These are phyloP conservation scores for Aspergillus glaucus DNA, from an alignment of 2,329 filamentous ascomycete species.

Conservation along the genomic window DNA sequence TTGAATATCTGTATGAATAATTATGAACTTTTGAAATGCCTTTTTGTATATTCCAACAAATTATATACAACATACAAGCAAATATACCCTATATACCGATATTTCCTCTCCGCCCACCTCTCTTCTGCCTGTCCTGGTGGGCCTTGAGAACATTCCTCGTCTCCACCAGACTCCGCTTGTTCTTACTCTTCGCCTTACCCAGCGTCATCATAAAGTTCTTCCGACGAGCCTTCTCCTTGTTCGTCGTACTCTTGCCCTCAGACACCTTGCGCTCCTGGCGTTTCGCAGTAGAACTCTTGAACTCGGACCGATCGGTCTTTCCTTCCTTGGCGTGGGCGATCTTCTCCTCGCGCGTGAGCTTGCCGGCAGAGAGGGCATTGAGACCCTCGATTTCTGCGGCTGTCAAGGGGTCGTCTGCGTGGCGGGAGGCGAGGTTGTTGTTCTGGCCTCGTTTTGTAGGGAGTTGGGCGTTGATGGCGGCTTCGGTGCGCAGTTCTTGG, in stretches of 20 bases:
- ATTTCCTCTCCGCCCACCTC: constrained; percentile 76
- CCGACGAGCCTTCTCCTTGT: constrained; percentile 90
- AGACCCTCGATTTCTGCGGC: constrained; percentile 88
- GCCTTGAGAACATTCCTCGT: constrained; percentile 72
- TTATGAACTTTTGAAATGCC: no score
- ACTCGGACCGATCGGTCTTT: constrained; percentile 68
- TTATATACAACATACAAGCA: no score
- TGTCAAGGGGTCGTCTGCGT: constrained; percentile 82
- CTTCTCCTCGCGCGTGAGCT: constrained; percentile 83
- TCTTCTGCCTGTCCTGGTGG: constrained; percentile 76
- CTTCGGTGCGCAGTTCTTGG: constrained; percentile 71
- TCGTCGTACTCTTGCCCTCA: constrained; percentile 92
- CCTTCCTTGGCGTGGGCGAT: constrained; percentile 76
- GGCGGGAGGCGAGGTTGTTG: constrained; percentile 48
- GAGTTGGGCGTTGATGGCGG: constrained; percentile 46
- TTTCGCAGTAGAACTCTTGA: constrained; percentile 79
- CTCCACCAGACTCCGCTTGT: constrained; percentile 87
- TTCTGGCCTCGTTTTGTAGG: constrained; percentile 30
- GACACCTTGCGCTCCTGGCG: constrained; percentile 80
- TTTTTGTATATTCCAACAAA: no score
- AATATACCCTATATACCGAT: not conserved
- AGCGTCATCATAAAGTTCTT: constrained; percentile 99
- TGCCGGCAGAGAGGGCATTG: constrained; percentile 62
- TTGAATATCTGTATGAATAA: no score
- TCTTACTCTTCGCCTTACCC: constrained; percentile 90